These are phyloP conservation scores for Erysiphe pulchra DNA, from an alignment of 2,329 filamentous ascomycete genomes.

Conservation along the genomic window DNA sequence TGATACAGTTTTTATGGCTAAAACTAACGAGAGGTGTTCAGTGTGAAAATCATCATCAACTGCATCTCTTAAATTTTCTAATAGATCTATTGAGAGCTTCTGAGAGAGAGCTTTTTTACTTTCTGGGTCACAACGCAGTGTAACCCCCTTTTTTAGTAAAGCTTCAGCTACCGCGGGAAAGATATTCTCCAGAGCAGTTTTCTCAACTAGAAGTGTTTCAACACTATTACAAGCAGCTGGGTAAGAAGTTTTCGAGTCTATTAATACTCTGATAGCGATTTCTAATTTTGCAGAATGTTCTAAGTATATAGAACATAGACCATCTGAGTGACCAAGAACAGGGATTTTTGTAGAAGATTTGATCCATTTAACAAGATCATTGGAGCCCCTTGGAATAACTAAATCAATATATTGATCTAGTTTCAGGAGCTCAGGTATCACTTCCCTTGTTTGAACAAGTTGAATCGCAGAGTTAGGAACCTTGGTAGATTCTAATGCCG, in stretches of 20 bases:
- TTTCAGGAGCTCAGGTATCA: conserved; percentile 63
- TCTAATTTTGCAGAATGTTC: conserved; percentile 48
- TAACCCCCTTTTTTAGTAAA: conserved; percentile 52
- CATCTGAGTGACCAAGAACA: conserved; percentile 87
- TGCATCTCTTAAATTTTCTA: conserved; percentile 33
- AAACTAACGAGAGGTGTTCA: conserved; percentile 63
- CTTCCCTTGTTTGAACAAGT: conserved; percentile 79
- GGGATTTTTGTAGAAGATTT: conserved; percentile 83
- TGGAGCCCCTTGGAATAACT: conserved; percentile 50
- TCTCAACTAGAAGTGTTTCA: conserved; percentile 76
- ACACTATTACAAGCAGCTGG: conserved; percentile 84
- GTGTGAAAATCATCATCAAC: conserved; percentile 53
- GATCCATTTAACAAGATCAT: conserved; percentile 32
- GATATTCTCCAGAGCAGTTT: conserved; percentile 36
- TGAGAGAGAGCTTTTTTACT: conserved; percentile 37
- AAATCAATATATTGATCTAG: conserved; percentile 79
- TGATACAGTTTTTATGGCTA: conserved; percentile 61
- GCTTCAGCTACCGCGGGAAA: conserved; percentile 50
- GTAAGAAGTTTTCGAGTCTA: conserved; percentile 87
- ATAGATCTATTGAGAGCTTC: conserved; percentile 18
- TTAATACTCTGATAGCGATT: conserved; percentile 49
- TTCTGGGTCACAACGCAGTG: conserved; percentile 49
- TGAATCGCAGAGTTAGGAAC: conserved; percentile 78
- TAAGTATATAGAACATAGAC: conserved; percentile 69
- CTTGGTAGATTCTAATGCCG: conserved; percentile 41